Base-by-base conservation (phyloP, 495 filamentous ascomycete genomes). In the Trichoderma asperelloides region DNA sequence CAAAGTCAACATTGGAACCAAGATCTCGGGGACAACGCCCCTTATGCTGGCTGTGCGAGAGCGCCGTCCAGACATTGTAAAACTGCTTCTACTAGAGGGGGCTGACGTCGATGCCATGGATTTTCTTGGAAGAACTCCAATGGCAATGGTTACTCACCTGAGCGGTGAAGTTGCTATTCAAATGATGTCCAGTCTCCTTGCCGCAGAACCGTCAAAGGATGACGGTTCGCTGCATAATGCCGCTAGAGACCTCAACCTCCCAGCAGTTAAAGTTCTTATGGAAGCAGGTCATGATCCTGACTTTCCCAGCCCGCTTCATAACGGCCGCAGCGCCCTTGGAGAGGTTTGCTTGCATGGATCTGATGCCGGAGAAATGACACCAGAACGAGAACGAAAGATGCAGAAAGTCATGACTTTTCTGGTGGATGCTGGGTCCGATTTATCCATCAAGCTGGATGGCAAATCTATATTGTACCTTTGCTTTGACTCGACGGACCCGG, bases 181-280 rank as follows among this genome's bases (percentile, higher is more conserved):
- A 6, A 77, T 83, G 69, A 81, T 83, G 80, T 72, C 75, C 0
- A 80, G 72, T 66, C 71, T 83, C 6, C 70, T 83, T 40, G 76
- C 75, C 1, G 80, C 79, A 0, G 78, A 78, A 2, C 78, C 81
- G 16, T 78, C 79, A 0, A 76, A 68, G 57, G 81, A 83, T 21
- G 81, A 83, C 27, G 81, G 81, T 0, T 81, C 79, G 0, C 70
- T 83, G n/a, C 81, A 83, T 63, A 83, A 82, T 62, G 78, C 78
- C 3, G 76, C 81, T 0, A 70, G 80, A 16, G 77, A 81, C 39
- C 76, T 83, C 28, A 81, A 82, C 63, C 55, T 81, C 0, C 68
- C 69, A 33, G 77, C 80, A 0, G 73, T 83, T 72, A 69, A 78
- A 27, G 74, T 81, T 9, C 71, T 83, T 15, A 69, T 82, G 5